A percentile compares a stretch with the other conserved stretches of the same genome.
phyloP scores from a whole-genome alignment of 768 basidiomycete species.

The Holtermannia corniformis region DNA sequence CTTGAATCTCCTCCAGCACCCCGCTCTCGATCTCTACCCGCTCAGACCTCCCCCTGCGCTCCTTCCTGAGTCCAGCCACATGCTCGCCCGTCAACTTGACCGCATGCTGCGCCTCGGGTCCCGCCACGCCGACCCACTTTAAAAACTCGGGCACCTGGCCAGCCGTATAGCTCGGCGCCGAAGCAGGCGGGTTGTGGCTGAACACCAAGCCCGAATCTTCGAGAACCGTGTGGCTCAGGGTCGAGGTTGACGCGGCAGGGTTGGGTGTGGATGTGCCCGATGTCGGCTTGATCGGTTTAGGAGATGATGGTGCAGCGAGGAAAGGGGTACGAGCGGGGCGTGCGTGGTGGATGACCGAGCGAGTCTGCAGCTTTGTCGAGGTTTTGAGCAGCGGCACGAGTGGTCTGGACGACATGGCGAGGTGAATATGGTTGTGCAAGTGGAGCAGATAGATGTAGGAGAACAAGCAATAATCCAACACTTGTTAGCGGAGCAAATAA shows the following conservation, averaged over 20 bases:
- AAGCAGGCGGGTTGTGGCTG: slow-evolving; percentile 37
- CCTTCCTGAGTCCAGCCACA: slow-evolving; percentile 15
- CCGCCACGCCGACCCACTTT: slow-evolving; percentile 26
- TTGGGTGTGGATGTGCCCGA: slow-evolving; percentile 30
- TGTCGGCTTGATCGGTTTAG: slow-evolving; percentile 25
- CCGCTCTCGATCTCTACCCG: slow-evolving; percentile 11
- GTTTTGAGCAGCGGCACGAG: background rate
- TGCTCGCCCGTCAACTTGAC: slow-evolving; percentile 27
- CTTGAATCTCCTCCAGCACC: slow-evolving; percentile 18
- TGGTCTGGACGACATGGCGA: background rate
- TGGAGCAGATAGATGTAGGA: too few species aligned
- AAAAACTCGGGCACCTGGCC: slow-evolving; percentile 30
- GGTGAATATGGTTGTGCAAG: too few species aligned
- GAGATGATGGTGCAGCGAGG: slow-evolving; percentile 24
- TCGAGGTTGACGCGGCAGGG: slow-evolving; percentile 1
- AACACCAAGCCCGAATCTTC: slow-evolving; percentile 20
- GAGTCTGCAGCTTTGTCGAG: background rate
- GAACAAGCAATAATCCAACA: too few species aligned
- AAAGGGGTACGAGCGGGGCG: slow-evolving; percentile 28
- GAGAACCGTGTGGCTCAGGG: slow-evolving; percentile 1
- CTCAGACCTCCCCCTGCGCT: slow-evolving; percentile 10
- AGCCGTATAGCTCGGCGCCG: slow-evolving; percentile 30
- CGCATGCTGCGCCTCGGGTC: background rate
- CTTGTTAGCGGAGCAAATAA: too few species aligned
- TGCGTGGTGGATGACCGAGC: slow-evolving; percentile 34